Percentiles rank a stretch among this genome's conserved stretches.
These are phyloP conservation scores for Panaeolus cyanescens DNA, from an alignment of 768 basidiomycete species.

Conservation along the genomic window DNA sequence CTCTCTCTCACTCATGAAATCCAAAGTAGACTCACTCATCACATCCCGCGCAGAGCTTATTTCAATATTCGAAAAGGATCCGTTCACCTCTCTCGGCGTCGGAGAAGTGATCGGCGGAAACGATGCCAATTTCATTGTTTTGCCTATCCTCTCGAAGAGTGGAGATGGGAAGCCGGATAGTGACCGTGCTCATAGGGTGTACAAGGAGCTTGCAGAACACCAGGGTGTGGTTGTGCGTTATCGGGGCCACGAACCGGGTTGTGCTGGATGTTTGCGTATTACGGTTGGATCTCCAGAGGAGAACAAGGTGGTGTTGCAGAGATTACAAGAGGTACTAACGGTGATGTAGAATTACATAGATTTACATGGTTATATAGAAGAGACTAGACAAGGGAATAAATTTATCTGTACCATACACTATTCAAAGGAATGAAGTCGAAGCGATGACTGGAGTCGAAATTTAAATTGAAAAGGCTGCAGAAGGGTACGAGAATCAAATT, in stretches of 20 bases:
- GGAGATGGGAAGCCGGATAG: slow-evolving; percentile 52
- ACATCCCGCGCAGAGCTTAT: slow-evolving; percentile 60
- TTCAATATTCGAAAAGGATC: slow-evolving; percentile 6
- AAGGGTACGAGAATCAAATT: background rate
- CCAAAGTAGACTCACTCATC: slow-evolving; percentile 61
- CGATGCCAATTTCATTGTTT: slow-evolving; percentile 88
- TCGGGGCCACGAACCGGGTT: slow-evolving; percentile 85
- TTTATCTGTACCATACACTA: background rate
- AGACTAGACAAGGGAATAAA: background rate
- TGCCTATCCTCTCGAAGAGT: slow-evolving; percentile 64
- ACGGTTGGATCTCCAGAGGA: slow-evolving; percentile 88
- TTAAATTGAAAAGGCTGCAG: background rate
- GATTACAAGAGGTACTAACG: slow-evolving; percentile 51
- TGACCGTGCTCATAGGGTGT: slow-evolving; percentile 60
- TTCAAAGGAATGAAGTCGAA: background rate
- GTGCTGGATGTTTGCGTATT: slow-evolving; percentile 83
- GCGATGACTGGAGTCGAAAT: background rate
- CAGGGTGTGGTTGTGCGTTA: slow-evolving; percentile 89
- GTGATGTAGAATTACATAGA: slow-evolving; percentile 19
- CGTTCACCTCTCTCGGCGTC: slow-evolving; percentile 58
- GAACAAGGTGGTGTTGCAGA: slow-evolving; percentile 59
- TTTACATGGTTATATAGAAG: background rate
- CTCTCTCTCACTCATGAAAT: slow-evolving; percentile 65
- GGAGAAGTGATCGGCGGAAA: slow-evolving; percentile 77
- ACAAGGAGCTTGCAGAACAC: slow-evolving; percentile 82